phyloP scores from a whole-genome alignment of 257 asterid genomes.

The Solanum chmielewskii region DNA sequence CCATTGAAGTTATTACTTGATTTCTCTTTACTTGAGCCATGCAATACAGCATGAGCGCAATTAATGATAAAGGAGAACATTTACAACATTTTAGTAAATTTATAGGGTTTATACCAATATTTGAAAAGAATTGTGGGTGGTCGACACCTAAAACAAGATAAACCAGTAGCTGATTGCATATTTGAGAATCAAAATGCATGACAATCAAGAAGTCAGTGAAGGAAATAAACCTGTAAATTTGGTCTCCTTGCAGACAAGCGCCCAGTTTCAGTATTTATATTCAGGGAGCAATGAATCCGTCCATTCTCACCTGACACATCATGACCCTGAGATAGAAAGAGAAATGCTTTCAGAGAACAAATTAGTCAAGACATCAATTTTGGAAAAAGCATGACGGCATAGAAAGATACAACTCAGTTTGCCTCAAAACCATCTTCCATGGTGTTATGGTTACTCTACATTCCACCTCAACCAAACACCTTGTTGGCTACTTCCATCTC shows the following conservation, averaged over 20 bases:
- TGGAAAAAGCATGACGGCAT: background rate
- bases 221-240: constrained; percentile 75
- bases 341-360: background rate
- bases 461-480: background rate
- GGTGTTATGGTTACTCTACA: background rate
- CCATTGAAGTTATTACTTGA: background rate
- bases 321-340: constrained; percentile 46
- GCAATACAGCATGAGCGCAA: background rate
- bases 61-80: background rate
- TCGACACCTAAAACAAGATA: background rate
- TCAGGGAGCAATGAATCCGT: constrained; percentile 90
- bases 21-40: background rate
- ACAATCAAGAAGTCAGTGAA: background rate
- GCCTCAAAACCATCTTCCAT: background rate
- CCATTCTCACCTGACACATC: constrained; percentile 75
- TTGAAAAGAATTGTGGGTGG: background rate
- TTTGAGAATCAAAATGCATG: background rate
- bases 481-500: background rate
- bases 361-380: background rate
- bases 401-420: background rate
- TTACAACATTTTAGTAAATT: background rate
- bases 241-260: constrained; percentile 97
- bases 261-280: constrained; percentile 98
- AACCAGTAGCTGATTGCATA: background rate
- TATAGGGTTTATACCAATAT: background rate